Base-by-base conservation (phyloP, 345 rosid genomes). In the Bruguiera parviflora region DNA sequence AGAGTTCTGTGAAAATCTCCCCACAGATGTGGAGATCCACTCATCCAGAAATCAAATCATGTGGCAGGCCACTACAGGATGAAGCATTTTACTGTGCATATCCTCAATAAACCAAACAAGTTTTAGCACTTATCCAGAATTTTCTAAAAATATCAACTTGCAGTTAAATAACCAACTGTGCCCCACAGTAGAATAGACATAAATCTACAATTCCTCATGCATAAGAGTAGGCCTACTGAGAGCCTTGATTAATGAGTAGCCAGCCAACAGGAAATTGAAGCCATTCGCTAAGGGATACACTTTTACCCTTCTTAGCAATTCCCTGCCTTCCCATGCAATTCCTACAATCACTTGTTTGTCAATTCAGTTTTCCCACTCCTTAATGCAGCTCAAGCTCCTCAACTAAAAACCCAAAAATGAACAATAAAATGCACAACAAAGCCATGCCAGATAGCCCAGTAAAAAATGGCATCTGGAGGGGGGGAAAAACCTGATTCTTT, bases 401-500 rank as follows among this genome's bases (percentile, higher is more conserved):
- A 35, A 57, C 37, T 22, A 9, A 10, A 55, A 37, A 39, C 64
- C 28, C 56, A 58, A 47, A 58, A 43, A 62, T 25, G 51, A 20
- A 29, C 24, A 10, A 19, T 20, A 29, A 47, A 29, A 25, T 56
- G 64, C 21, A 8, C 43, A 37, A 51, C 8, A 49, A 68, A 58
- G 60, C 64, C 52, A 37, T 43, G 63, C 58, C 35, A 24, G 52
- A 53, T 29, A 51, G 53, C 47, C 52, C 27, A 53, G 58, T 27
- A 49, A 65, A 24, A 33, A 43, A 49, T 33, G 67, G 37, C 53
- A 75, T 55, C 57, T 13, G 56, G 19, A 69, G 16, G 60, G 49
- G 55, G 73, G 73, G 66, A 57, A 16, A 63, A 63, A 86, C 89
- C 90, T 83, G 86, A 72, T 67, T 84, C 79, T 67, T 72, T 83